These are phyloP conservation scores for Trametes pubescens DNA, from an alignment of 1,284 basidiomycete genomes.

Conservation along the genomic window DNA sequence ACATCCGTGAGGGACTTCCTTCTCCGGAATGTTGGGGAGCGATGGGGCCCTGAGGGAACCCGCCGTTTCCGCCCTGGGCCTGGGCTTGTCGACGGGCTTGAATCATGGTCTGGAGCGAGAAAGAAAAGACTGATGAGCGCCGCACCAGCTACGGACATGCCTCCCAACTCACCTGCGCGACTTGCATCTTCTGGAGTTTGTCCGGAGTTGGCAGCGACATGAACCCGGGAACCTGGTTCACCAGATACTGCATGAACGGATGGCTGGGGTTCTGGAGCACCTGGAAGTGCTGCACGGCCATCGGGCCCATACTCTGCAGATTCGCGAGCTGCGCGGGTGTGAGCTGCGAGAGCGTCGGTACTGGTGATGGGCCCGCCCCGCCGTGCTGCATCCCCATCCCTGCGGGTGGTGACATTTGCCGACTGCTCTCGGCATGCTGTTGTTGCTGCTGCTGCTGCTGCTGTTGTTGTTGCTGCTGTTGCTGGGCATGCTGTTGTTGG, in stretches of 20 bases:
- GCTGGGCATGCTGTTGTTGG: constrained; percentile 42
- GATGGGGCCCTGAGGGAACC: constrained; percentile 32
- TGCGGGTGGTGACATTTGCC: constrained; percentile 55
- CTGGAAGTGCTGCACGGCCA: constrained; percentile 54
- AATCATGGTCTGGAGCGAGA: constrained; percentile 19
- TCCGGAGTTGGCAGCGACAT: constrained; percentile 55
- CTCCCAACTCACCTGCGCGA: constrained; percentile 54
- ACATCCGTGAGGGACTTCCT: constrained; percentile 39
- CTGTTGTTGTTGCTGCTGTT: constrained; percentile 44
- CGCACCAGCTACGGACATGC: background rate
- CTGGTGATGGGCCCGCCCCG: constrained; percentile 30
- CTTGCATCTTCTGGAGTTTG: constrained; percentile 66
- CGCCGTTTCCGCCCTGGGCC: constrained; percentile 27
- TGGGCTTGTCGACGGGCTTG: constrained; percentile 32
- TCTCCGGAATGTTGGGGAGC: constrained; percentile 29
- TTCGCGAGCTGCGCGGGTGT: constrained; percentile 33
- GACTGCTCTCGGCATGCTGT: constrained; percentile 36
- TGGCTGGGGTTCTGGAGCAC: constrained; percentile 64
- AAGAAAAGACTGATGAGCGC: background rate
- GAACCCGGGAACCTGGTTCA: constrained; percentile 61
- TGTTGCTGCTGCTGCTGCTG: constrained; percentile 29
- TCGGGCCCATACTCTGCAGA: constrained; percentile 42
- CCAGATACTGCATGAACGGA: constrained; percentile 64
- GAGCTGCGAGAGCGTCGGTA: constrained; percentile 25
- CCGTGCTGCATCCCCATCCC: constrained; percentile 37